phyloP scores from a whole-genome alignment of 1,284 basidiomycete genomes.

The Tilletia walkeri region DNA sequence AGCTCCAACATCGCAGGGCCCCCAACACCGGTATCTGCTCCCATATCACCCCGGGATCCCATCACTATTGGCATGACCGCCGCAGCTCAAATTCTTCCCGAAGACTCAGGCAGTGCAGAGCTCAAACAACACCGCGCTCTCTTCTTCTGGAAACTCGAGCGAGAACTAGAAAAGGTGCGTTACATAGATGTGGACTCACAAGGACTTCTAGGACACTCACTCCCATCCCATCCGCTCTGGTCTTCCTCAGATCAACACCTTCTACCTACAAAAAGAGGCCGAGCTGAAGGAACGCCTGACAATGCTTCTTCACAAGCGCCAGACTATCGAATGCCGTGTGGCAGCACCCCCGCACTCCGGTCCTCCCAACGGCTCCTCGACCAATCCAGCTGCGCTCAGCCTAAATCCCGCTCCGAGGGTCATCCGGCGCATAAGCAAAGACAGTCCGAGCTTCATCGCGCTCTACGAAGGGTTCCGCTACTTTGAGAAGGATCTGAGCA shows the following conservation, averaged over 20 bases:
- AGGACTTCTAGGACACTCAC: too few relatives aligned
- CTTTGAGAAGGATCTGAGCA: constrained; percentile 91
- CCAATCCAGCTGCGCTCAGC: not conserved
- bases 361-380: not conserved
- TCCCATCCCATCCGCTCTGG: not conserved
- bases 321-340: constrained; percentile 58
- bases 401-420: constrained; percentile 27
- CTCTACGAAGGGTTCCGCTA: constrained; percentile 94
- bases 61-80: not conserved
- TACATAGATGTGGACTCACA: not conserved
- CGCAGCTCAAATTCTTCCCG: constrained; percentile 37
- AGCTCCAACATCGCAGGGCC: not conserved
- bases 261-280: constrained; percentile 96
- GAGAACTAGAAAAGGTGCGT: constrained; percentile 92
- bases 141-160: constrained; percentile 98
- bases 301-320: constrained; percentile 85
- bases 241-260: constrained; percentile 82
- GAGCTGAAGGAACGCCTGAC: constrained; percentile 84
- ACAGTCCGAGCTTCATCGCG: constrained; percentile 57
- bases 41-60: not conserved
- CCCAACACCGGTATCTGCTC: not conserved
- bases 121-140: constrained; percentile 81
- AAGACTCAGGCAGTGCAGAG: constrained; percentile 45
- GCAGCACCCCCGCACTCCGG: constrained; percentile 14
- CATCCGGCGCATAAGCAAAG: constrained; percentile 43